Conservation (phyloP, 257 asterid species). For the Solanum phureja region DNA sequence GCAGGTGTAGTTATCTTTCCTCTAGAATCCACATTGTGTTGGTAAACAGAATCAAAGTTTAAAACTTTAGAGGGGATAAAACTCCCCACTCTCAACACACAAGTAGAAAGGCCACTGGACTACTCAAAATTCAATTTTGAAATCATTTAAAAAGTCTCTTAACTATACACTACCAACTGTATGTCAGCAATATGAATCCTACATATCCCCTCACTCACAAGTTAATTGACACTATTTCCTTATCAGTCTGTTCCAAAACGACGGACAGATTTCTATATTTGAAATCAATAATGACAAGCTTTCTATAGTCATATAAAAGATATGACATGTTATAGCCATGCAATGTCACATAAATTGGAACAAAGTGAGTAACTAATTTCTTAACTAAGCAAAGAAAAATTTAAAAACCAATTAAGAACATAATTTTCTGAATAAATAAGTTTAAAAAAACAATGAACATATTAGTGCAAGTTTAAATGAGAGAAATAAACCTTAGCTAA, state of each 20-base stretch:
- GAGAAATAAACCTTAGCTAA: slow-evolving; percentile 60
- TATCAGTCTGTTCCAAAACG: background rate
- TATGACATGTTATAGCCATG: background rate
- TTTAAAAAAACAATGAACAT: background rate
- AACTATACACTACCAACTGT: background rate
- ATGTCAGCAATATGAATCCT: background rate
- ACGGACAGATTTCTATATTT: background rate
- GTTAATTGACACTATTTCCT: background rate
- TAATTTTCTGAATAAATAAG: background rate
- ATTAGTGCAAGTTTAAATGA: background rate
- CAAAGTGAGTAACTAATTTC: background rate
- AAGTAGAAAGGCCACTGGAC: background rate
- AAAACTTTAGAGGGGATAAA: background rate
- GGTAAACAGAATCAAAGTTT: background rate
- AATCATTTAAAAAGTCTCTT: background rate
- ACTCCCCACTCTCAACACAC: background rate
- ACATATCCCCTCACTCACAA: background rate
- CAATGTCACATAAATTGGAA: background rate
- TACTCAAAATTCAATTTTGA: background rate
- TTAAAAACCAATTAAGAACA: background rate
- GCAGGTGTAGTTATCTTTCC: background rate
- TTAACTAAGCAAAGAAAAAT: background rate
- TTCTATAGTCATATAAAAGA: background rate
- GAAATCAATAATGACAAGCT: background rate
- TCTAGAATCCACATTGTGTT: background rate